Evolutionary conservation across 305 asterid species (phyloP), one percentile per base, ranked within the genome.

Genomic region (Solanum chacoense): DNA sequence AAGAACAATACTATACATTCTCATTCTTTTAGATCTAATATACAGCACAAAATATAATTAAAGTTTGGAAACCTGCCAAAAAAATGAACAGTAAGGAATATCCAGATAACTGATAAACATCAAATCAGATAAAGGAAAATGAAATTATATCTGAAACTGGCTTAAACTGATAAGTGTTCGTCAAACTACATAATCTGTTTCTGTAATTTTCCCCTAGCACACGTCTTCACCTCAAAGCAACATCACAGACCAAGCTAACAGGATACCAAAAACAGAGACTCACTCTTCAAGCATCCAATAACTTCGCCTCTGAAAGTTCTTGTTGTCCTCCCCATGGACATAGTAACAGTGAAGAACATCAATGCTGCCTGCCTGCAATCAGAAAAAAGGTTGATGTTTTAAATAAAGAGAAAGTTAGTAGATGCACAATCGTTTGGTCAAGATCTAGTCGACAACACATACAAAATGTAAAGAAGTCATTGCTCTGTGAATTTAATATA

Each of bases 311-410:
- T 85, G 89, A 71, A 89, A 86, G 87, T 78, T 45, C 85, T 75
- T 69, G 80, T 89, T 91, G 26, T 89, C 90, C 79, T 91, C 91
- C 40, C 90, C 91, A 89, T 90, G 92, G 63, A 92, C 92, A 74
- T 90, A 91, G 88, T 91, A 90, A 83, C 92, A 90, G 80, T 91
- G 90, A 42, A 91, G 83, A 74, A 73, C 89, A 85, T 90, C 93
- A 37, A 87, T 72, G 76, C 90, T 86, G 32, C 93, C 90, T 12
- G 86, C 91, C 93, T 91, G 89, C 28, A 89, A 63, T 42, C 87
- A 55, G 45, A 55, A 59, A 83, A 65, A 67, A 8, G 42, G 31
- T 37, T 18, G 35, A 71, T 38, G 32, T 20, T 42, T 40, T 13
- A 31, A 71, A 18, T n/a, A 50, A 29, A 77, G 50, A 63, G 71